Evolutionary conservation across 2,329 filamentous ascomycete genomes (phyloP).

Genomic region (Scedosporium dehoogii): DNA sequence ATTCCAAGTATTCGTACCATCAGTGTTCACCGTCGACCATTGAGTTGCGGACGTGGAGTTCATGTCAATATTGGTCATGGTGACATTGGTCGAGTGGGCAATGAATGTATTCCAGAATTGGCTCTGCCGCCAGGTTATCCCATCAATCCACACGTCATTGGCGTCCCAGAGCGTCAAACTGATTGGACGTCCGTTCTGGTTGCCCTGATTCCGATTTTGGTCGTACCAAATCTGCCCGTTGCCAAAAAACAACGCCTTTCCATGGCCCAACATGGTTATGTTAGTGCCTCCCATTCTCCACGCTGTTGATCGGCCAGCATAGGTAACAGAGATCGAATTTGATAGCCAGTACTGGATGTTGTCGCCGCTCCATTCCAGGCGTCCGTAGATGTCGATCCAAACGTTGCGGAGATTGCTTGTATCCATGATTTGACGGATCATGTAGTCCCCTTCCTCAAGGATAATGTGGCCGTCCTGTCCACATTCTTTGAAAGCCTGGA

Average conservation of each 20-base stretch:
- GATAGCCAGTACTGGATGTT: constrained; percentile 39
- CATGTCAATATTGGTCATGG: constrained; percentile 41
- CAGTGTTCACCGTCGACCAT: constrained; percentile 27
- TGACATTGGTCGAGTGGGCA: constrained; percentile 33
- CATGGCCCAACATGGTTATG: constrained; percentile 37
- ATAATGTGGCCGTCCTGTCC: constrained; percentile 20
- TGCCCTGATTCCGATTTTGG: constrained; percentile 29
- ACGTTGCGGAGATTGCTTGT: constrained; percentile 22
- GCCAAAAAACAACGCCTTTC: constrained; percentile 43
- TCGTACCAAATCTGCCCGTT: constrained; percentile 53
- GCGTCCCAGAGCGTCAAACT: constrained; percentile 13
- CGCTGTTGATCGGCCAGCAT: constrained; percentile 45
- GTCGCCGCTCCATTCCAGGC: constrained; percentile 30
- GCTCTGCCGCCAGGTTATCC: constrained; percentile 41
- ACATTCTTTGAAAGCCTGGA: constrained; percentile 22
- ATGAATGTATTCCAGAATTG: constrained; percentile 54
- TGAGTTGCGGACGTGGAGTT: constrained; percentile 33
- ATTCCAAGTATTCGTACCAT: constrained; percentile 40
- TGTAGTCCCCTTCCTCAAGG: constrained; percentile 22
- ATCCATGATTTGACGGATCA: constrained; percentile 24
- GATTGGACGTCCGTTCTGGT: constrained; percentile 31
- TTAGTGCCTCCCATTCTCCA: constrained; percentile 45
- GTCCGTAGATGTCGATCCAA: constrained; percentile 32
- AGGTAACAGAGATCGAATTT: constrained; percentile 38
- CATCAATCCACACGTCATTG: constrained; percentile 27